Evolutionary conservation across 176 grass and related monocot species (phyloP).

Genomic region (Ensete glaucum): DNA sequence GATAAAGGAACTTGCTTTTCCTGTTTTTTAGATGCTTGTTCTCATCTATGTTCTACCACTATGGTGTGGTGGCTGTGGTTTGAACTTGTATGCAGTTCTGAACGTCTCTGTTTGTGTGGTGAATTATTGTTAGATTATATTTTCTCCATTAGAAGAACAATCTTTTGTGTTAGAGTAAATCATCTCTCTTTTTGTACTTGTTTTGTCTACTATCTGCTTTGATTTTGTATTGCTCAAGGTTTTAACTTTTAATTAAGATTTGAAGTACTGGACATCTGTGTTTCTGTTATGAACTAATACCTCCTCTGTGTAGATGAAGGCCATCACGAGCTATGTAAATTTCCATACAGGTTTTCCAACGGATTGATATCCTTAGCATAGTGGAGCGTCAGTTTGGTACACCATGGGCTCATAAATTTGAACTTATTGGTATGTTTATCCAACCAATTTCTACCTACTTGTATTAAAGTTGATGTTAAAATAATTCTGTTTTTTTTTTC

Average conservation of each 20-base stretch:
- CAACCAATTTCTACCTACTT: too few relatives aligned
- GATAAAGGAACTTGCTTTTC: too few relatives aligned
- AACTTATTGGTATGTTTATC: constrained; percentile 1
- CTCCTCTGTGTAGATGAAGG: not conserved
- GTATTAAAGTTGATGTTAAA: not conserved
- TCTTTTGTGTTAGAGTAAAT: too few relatives aligned
- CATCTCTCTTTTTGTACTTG: too few relatives aligned
- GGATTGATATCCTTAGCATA: constrained; percentile 62
- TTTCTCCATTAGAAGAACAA: too few relatives aligned
- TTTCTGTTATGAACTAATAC: too few relatives aligned
- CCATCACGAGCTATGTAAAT: not conserved
- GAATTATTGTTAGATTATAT: not conserved
- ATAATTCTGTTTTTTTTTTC: not conserved
- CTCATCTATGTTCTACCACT: not conserved
- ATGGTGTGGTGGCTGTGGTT: not conserved
- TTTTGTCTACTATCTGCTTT: too few relatives aligned
- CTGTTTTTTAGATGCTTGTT: not conserved
- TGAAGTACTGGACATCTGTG: too few relatives aligned
- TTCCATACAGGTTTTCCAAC: constrained; percentile 51
- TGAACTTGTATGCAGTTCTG: not conserved
- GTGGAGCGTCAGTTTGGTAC: constrained; percentile 71
- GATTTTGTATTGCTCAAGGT: too few relatives aligned
- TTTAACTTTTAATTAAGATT: too few relatives aligned
- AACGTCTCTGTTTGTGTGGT: not conserved
- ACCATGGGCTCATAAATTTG: constrained; percentile 89